Percentiles rank a stretch among this genome's conserved stretches.
Evolutionary conservation across 805 yeast genomes (phyloP).

Genomic region (Maudiozyma saulgeensis): DNA sequence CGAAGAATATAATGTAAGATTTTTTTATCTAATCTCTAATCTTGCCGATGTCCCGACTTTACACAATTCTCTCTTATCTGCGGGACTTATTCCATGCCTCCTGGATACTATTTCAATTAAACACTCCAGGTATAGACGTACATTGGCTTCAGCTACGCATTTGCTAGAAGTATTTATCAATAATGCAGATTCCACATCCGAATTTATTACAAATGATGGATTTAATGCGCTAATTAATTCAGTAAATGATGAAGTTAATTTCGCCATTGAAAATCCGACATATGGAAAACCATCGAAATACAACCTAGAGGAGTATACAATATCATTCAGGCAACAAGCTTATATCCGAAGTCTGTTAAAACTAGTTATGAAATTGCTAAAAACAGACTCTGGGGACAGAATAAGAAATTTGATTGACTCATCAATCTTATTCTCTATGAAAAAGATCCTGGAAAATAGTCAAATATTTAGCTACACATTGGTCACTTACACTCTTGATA

Average conservation of each 20-base stretch:
- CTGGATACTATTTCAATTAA: constrained; percentile 49
- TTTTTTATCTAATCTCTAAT: constrained; percentile 56
- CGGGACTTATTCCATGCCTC: constrained; percentile 64
- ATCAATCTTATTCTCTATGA: constrained; percentile 54
- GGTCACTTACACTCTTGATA: constrained; percentile 50
- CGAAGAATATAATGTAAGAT: constrained; percentile 38
- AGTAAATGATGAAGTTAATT: constrained; percentile 53
- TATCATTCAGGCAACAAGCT: constrained; percentile 52
- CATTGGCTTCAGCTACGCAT: constrained; percentile 56
- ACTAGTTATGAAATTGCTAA: constrained; percentile 52
- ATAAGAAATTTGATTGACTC: constrained; percentile 82
- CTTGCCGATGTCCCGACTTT: constrained; percentile 48
- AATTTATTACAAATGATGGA: constrained; percentile 61
- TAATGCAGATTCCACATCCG: constrained; percentile 43
- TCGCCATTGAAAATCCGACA: constrained; percentile 50
- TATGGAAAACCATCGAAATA: constrained; percentile 49
- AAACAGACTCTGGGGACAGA: constrained; percentile 73
- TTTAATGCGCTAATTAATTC: constrained; percentile 50
- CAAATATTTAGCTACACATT: constrained; percentile 57
- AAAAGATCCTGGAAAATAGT: constrained; percentile 47
- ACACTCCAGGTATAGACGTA: constrained; percentile 42
- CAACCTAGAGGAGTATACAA: constrained; percentile 40
- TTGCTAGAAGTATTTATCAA: constrained; percentile 40
- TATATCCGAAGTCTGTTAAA: constrained; percentile 52
- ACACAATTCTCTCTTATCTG: constrained; percentile 51